Conservation (phyloP, 306 rosid genomes). For the Ormosia emarginata region DNA sequence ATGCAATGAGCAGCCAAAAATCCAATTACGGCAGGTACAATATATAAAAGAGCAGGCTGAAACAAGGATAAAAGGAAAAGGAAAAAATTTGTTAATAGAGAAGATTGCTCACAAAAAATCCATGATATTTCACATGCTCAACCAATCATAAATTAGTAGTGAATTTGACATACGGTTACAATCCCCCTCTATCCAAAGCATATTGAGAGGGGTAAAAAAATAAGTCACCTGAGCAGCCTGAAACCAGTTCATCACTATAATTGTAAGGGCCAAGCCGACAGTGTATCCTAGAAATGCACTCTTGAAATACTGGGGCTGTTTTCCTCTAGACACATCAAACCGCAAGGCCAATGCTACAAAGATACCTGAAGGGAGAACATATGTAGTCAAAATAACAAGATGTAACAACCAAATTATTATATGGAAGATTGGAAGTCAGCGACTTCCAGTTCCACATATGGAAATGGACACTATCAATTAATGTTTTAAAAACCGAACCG, state of each 20-base stretch:
- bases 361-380: slow-evolving; percentile 56
- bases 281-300: slow-evolving; percentile 92
- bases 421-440: not conserved
- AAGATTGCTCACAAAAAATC: not conserved
- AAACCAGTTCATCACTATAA: slow-evolving; percentile 97
- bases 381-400: not conserved
- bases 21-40: slow-evolving; percentile 82
- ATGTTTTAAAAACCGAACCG: too few relatives aligned
- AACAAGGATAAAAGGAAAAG: slow-evolving; percentile 17
- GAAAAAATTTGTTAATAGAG: not conserved
- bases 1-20: slow-evolving; percentile 71
- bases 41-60: slow-evolving; percentile 83
- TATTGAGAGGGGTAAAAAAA: not conserved
- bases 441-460: not conserved
- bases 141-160: not conserved
- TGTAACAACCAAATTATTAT: not conserved
- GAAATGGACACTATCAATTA: not conserved
- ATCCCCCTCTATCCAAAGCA: not conserved
- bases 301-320: slow-evolving; percentile 72
- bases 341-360: slow-evolving; percentile 96
- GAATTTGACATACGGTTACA: not conserved
- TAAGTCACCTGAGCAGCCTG: slow-evolving; percentile 87
- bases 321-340: slow-evolving; percentile 90
- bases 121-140: not conserved
- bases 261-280: slow-evolving; percentile 78